These are phyloP conservation scores for Echium plantagineum DNA, from an alignment of 257 asterid species.

Conservation along the genomic window DNA sequence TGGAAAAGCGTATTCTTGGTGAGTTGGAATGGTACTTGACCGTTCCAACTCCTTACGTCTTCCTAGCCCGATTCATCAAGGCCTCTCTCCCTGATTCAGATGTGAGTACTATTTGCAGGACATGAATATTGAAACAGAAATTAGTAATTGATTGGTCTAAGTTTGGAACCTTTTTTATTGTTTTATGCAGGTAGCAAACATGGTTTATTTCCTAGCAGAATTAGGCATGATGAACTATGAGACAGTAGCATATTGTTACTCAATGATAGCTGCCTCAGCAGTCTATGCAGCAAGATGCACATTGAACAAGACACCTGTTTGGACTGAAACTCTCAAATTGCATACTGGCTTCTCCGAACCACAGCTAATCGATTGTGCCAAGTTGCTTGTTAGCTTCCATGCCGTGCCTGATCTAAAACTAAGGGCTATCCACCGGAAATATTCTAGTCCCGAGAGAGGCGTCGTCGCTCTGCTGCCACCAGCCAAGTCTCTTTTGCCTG, in stretches of 20 bases:
- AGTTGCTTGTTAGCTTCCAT: constrained; percentile 31
- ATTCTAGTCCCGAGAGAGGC: constrained; percentile 37
- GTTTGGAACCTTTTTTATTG: background rate
- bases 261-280: constrained; percentile 88
- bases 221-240: constrained; percentile 76
- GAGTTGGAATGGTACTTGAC: constrained; percentile 67
- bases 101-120: constrained; percentile 15
- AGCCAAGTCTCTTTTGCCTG: constrained; percentile 14
- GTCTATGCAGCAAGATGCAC: constrained; percentile 75
- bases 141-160: too few relatives aligned
- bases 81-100: constrained; percentile 49
- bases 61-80: constrained; percentile 78
- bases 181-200: constrained; percentile 41
- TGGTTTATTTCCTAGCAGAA: constrained; percentile 65
- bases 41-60: constrained; percentile 76
- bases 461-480: constrained; percentile 57
- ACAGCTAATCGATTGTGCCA: constrained; percentile 59
- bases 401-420: constrained; percentile 35
- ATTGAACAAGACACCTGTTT: constrained; percentile 33
- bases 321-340: constrained; percentile 63
- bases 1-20: constrained; percentile 76
- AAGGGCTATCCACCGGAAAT: constrained; percentile 47
- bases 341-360: constrained; percentile 65
- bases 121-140: too few relatives aligned
- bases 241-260: constrained; percentile 45